Evolutionary conservation across 2,329 filamentous ascomycete species (phyloP).

Genomic region (Diaporthe vexans): DNA sequence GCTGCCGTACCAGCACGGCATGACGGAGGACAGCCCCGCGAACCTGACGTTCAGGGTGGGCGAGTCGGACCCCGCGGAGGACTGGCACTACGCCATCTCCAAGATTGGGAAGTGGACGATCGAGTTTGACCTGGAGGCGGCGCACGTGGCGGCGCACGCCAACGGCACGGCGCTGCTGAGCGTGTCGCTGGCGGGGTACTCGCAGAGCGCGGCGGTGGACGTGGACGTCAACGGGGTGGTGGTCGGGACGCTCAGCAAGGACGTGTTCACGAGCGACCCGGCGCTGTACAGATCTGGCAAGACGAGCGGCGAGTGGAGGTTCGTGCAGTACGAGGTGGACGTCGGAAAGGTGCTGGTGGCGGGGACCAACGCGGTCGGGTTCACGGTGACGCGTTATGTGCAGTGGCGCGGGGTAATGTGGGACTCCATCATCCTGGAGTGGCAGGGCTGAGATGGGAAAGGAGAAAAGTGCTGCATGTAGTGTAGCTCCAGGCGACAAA

Average conservation of each 20-base stretch:
- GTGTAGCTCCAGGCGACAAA: background rate
- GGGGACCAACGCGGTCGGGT: constrained; percentile 47
- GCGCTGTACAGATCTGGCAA: constrained; percentile 63
- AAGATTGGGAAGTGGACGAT: constrained; percentile 54
- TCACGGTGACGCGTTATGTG: constrained; percentile 46
- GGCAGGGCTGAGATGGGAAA: constrained; percentile 42
- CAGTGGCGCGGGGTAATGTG: constrained; percentile 49
- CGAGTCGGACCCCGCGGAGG: constrained; percentile 49
- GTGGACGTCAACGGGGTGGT: constrained; percentile 57
- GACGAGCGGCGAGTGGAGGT: constrained; percentile 61
- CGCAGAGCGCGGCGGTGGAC: constrained; percentile 60
- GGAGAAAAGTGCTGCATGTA: too few relatives aligned
- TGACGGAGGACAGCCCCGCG: constrained; percentile 59
- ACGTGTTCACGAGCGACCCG: constrained; percentile 56
- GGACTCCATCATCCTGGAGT: constrained; percentile 49
- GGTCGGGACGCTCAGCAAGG: constrained; percentile 58
- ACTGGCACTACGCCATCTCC: constrained; percentile 66
- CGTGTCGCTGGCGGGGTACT: constrained; percentile 61
- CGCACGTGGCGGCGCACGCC: constrained; percentile 28
- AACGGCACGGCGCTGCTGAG: constrained; percentile 54
- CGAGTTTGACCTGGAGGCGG: constrained; percentile 46
- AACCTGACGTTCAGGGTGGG: constrained; percentile 61
- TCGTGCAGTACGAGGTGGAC: constrained; percentile 55
- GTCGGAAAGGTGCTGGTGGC: constrained; percentile 41
- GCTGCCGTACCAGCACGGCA: constrained; percentile 59